These are phyloP conservation scores for Starmerella davenportii DNA, from an alignment of 805 yeast species.

Conservation along the genomic window DNA sequence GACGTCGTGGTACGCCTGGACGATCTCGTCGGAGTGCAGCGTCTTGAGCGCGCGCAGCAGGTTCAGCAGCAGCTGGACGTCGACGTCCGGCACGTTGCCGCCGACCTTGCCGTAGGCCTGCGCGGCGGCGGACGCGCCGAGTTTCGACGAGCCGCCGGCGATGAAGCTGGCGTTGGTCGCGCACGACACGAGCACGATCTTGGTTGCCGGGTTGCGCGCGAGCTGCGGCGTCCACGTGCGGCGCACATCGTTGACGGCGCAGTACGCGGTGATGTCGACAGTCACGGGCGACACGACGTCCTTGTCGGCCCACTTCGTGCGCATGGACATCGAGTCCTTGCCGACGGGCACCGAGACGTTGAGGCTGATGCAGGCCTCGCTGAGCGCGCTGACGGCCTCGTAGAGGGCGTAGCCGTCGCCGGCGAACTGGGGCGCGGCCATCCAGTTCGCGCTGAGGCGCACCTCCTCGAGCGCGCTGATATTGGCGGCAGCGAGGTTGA, in stretches of 20 bases:
- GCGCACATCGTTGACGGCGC: slow-evolving; percentile 66
- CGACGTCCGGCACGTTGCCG: slow-evolving; percentile 62
- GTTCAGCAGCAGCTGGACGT: slow-evolving; percentile 40
- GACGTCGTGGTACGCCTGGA: slow-evolving; percentile 83
- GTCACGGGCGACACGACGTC: slow-evolving; percentile 95
- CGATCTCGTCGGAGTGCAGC: slow-evolving; percentile 48
- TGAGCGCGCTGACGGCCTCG: slow-evolving; percentile 94
- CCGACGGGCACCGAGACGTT: slow-evolving; percentile 94
- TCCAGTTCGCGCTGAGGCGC: slow-evolving; percentile 94
- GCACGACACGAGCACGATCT: slow-evolving; percentile 58
- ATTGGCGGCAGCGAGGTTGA: slow-evolving; percentile 82
- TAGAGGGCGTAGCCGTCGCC: slow-evolving; percentile 93
- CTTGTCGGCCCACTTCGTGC: slow-evolving; percentile 76
- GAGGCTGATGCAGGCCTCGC: slow-evolving; percentile 84
- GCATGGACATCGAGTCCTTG: slow-evolving; percentile 98
- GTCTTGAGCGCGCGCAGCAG: slow-evolving; percentile 51
- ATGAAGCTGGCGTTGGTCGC: slow-evolving; percentile 22
- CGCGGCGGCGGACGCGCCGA: slow-evolving; percentile 90
- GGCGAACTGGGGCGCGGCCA: slow-evolving; percentile 87
- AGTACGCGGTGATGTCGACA: slow-evolving; percentile 77
- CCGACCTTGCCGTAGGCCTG: slow-evolving; percentile 88
- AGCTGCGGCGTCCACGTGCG: slow-evolving; percentile 92
- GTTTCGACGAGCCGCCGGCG: slow-evolving; percentile 8
- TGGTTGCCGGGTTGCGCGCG: slow-evolving; percentile 37
- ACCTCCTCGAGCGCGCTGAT: slow-evolving; percentile 54